Evolutionary conservation across 2,329 filamentous ascomycete genomes (phyloP).

Genomic region (Rhinocladiella mackenziei): DNA sequence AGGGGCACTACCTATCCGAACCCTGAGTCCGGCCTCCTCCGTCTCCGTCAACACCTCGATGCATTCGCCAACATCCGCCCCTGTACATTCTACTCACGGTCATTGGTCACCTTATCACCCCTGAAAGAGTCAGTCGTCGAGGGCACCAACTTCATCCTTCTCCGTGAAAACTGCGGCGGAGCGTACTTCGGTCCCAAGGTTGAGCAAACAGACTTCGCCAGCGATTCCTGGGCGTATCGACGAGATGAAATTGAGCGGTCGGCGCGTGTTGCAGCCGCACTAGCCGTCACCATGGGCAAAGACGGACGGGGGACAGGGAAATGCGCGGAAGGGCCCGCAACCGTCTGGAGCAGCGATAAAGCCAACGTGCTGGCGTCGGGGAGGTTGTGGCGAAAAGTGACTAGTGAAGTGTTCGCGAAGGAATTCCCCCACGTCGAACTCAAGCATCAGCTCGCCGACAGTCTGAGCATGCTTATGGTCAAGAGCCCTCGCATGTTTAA

Average conservation of each 20-base stretch:
- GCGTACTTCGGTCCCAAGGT: conserved; percentile 46
- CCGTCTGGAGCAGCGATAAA: conserved; percentile 51
- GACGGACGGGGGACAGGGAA: conserved; percentile 22
- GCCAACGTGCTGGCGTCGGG: conserved; percentile 52
- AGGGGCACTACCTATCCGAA: conserved; percentile 29
- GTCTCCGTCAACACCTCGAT: conserved; percentile 26
- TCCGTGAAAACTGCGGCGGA: conserved; percentile 43
- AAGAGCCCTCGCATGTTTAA: conserved; percentile 95
- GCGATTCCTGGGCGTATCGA: conserved; percentile 49
- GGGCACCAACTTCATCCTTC: conserved; percentile 73
- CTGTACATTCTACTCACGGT: conserved; percentile 45
- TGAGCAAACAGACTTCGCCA: conserved; percentile 43
- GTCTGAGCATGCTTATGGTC: conserved; percentile 97
- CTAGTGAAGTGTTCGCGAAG: conserved; percentile 49
- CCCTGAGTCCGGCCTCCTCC: conserved; percentile 28
- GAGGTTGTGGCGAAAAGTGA: conserved; percentile 48
- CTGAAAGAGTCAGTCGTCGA: conserved; percentile 45
- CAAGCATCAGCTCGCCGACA: conserved; percentile 95
- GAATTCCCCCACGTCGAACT: conserved; percentile 95
- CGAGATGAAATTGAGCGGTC: conserved; percentile 46
- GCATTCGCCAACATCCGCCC: conserved; percentile 52
- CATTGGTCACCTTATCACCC: conserved; percentile 37
- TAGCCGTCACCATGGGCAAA: conserved; percentile 38
- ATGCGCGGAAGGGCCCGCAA: conserved; percentile 26
- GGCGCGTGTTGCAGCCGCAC: conserved; percentile 45